Evolutionary conservation across 2,329 filamentous ascomycete genomes (phyloP).

Genomic region (Microcyclospora pomicola): DNA sequence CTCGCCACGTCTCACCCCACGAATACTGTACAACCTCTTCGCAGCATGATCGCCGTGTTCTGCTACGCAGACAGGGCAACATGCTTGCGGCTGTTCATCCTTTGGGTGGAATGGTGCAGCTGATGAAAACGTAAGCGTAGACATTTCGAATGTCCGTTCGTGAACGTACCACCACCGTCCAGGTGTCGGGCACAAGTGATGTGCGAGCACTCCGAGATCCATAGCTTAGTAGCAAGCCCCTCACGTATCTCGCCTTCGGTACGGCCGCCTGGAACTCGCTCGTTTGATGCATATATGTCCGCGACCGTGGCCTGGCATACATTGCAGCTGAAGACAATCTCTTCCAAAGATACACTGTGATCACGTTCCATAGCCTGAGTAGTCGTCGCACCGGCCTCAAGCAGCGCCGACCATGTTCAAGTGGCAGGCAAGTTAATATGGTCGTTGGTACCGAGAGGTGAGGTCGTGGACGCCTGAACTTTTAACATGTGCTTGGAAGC

Average conservation of each 20-base stretch:
- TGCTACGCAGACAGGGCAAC: conserved; percentile 32
- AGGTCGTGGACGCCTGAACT: not conserved
- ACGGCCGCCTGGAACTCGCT: conserved; percentile 24
- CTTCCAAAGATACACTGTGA: conserved; percentile 9
- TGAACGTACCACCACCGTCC: conserved; percentile 32
- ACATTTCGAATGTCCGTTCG: not conserved
- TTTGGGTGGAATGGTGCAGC: conserved; percentile 33
- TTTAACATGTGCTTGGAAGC: not conserved
- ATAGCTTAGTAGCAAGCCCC: conserved; percentile 31
- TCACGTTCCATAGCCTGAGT: not conserved
- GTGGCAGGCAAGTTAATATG: not conserved
- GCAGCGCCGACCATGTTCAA: not conserved
- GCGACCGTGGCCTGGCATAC: conserved; percentile 33
- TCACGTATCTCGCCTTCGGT: conserved; percentile 17
- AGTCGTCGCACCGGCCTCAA: no score
- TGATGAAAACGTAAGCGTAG: conserved; percentile 9
- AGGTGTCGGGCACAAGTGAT: conserved; percentile 36
- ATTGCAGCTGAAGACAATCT: conserved; percentile 37
- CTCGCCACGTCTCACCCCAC: conserved; percentile 28
- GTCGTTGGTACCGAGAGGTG: not conserved
- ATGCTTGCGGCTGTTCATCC: conserved; percentile 26
- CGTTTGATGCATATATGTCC: conserved; percentile 30
- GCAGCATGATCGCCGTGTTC: conserved; percentile 22
- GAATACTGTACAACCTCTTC: conserved; percentile 31
- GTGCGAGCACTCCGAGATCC: conserved; percentile 36